Base-by-base conservation (phyloP, 2,329 filamentous ascomycete genomes). In the Meredithiella fracta region DNA sequence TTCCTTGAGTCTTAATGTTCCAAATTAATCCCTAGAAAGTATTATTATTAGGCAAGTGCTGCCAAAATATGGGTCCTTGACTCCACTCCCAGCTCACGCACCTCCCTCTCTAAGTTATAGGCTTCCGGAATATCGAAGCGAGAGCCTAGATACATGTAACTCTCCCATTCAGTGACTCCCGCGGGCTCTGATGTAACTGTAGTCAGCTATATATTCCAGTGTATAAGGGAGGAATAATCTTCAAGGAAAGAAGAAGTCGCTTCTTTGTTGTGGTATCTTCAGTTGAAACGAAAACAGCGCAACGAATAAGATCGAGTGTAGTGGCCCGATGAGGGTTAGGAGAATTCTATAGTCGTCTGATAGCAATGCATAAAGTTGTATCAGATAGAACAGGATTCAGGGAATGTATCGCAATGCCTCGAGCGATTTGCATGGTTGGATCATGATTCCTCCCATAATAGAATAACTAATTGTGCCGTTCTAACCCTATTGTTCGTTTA, bases 41-140 rank as follows among this genome's bases (percentile, higher is more conserved):
- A 44, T 44, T n/a, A 44, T n/a, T 44, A n/a, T 44, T 22, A 44
- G 40, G 40, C 40, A 44, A 44, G 40, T 44, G 40, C 40, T 44
- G 15, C 40, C 40, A 44, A 44, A 44, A 44, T 44, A 44, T 17
- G 15, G 17, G 40, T 8, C 5, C 11, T 7, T n/a, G 15, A 17
- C 40, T 44, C 40, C 40, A 44, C 40, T 22, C 20, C n/a, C 40
- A 44, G 11, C 14, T 44, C 40, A 44, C 40, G 17, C 40, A n/a
- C 15, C 15, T 17, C 20, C 17, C 15, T 44, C 40, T 44, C 8
- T n/a, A 9, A 44, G 8, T 44, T 22, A 44, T 44, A 44, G 40
- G 40, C 40, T 8, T 22, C 20, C 3, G n/a, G 40, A 20, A 44
- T n/a, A n/a, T 44, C 40, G 20, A 44, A 20, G 40, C 40, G 40